Conservation (phyloP, 2,329 filamentous ascomycete genomes). For the Grosmannia serpens region DNA sequence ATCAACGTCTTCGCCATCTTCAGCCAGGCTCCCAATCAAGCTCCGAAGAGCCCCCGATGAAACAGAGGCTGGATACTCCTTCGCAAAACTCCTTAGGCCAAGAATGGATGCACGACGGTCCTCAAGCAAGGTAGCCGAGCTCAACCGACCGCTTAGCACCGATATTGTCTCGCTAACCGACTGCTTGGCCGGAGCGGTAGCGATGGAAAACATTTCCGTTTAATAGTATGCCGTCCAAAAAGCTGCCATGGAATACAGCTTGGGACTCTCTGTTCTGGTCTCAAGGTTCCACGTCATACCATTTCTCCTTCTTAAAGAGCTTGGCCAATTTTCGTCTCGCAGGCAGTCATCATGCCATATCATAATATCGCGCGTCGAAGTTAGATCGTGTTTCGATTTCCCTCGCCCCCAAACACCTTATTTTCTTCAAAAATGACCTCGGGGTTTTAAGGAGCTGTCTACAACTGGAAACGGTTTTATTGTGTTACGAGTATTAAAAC, state of each 20-base stretch:
- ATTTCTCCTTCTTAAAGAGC: neutral
- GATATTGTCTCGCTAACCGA: conserved; percentile 91
- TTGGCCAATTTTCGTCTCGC: neutral
- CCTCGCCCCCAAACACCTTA: neutral
- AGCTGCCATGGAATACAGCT: neutral
- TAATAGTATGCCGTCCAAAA: no score
- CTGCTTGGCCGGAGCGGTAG: conserved; percentile 79
- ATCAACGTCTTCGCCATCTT: conserved; percentile 89
- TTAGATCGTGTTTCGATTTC: neutral
- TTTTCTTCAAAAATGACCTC: neutral
- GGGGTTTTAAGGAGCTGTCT: neutral
- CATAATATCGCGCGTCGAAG: neutral
- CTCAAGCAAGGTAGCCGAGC: conserved; percentile 83
- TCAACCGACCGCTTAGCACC: conserved; percentile 74
- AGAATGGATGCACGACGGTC: conserved; percentile 89
- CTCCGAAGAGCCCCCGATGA: conserved; percentile 85
- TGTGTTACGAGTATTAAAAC: neutral
- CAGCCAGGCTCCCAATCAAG: conserved; percentile 72
- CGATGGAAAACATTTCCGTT: conserved; percentile 45
- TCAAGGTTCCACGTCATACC: neutral
- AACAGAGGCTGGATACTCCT: conserved; percentile 90
- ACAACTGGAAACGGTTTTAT: neutral
- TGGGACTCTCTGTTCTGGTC: neutral
- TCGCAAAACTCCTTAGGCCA: conserved; percentile 88
- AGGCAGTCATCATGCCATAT: neutral